Evolutionary conservation across 2,329 filamentous ascomycete genomes (phyloP).

Genomic region (Chaetomiaceae sp.): DNA sequence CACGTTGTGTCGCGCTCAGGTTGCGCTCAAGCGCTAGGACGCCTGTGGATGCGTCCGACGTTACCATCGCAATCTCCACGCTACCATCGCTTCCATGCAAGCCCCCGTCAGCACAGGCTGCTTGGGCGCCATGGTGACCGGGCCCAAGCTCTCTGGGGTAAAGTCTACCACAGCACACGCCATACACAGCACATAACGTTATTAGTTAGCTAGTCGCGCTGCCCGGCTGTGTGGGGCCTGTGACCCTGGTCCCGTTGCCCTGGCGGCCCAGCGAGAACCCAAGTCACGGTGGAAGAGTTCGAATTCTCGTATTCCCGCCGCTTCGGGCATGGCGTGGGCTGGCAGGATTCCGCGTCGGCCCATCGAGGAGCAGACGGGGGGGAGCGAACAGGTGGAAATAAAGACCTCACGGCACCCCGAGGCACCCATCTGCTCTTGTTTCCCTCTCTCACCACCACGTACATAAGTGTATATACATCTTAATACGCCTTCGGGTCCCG

Average conservation of each 20-base stretch:
- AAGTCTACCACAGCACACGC: no score
- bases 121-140: neutral
- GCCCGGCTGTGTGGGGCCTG: constrained; percentile 7
- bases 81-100: neutral
- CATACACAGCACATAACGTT: no score
- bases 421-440: neutral
- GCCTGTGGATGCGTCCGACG: neutral
- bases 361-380: neutral
- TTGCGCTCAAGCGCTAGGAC: neutral
- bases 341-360: constrained; percentile 3
- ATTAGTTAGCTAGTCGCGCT: no score
- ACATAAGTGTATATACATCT: constrained; percentile 5
- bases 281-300: no score
- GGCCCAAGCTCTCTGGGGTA: constrained; percentile 1
- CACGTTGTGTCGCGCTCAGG: neutral
- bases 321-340: constrained; percentile 4
- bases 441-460: constrained; percentile 1
- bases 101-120: neutral
- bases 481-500: constrained; percentile 19
- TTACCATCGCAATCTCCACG: constrained; percentile 1
- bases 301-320: constrained; percentile 16
- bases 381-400: neutral
- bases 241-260: neutral
- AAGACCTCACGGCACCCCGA: constrained; percentile 6
- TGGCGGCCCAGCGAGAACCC: neutral